Percentiles rank a stretch among this genome's conserved stretches.
Conservation (phyloP, 1,284 basidiomycete genomes). For the Tilletia walkeri region DNA sequence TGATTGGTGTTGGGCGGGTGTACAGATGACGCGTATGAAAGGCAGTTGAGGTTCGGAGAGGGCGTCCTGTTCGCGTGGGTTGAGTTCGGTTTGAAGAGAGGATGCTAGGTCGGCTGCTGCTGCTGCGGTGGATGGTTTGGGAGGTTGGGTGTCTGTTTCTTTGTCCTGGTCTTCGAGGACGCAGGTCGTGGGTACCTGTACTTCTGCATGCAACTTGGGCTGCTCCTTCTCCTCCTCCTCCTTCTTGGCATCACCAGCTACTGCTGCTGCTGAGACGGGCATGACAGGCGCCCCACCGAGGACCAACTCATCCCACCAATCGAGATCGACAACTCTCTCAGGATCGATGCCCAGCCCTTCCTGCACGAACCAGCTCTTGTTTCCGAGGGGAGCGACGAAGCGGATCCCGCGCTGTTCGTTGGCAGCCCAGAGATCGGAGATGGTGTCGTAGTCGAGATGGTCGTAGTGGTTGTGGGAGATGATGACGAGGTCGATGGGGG, state of each 20-base stretch:
- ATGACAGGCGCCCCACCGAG: slow-evolving; percentile 17
- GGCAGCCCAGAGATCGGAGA: slow-evolving; percentile 38
- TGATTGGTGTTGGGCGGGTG: slow-evolving; percentile 52
- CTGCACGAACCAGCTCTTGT: slow-evolving; percentile 43
- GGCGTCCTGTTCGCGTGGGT: slow-evolving; percentile 15
- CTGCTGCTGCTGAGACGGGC: background rate
- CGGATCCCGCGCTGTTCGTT: slow-evolving; percentile 30
- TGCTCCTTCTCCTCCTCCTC: slow-evolving; percentile 1
- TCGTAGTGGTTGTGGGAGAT: slow-evolving; percentile 55
- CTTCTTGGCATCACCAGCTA: background rate
- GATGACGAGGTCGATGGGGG: slow-evolving; percentile 44
- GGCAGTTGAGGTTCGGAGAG: background rate
- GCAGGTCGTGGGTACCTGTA: background rate
- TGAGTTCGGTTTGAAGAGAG: background rate
- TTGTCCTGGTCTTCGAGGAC: slow-evolving; percentile 1
- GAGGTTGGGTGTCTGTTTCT: background rate
- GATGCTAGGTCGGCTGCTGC: background rate
- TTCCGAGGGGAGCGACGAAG: slow-evolving; percentile 50
- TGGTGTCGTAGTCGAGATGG: slow-evolving; percentile 47
- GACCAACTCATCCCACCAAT: slow-evolving; percentile 51
- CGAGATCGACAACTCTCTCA: slow-evolving; percentile 42
- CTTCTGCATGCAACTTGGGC: background rate
- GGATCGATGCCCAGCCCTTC: slow-evolving; percentile 28
- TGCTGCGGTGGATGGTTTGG: background rate
- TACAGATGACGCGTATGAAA: slow-evolving; percentile 35